Evolutionary conservation across 2,329 filamentous ascomycete species (phyloP).

Genomic region (Pseudocercospora macadamiae): DNA sequence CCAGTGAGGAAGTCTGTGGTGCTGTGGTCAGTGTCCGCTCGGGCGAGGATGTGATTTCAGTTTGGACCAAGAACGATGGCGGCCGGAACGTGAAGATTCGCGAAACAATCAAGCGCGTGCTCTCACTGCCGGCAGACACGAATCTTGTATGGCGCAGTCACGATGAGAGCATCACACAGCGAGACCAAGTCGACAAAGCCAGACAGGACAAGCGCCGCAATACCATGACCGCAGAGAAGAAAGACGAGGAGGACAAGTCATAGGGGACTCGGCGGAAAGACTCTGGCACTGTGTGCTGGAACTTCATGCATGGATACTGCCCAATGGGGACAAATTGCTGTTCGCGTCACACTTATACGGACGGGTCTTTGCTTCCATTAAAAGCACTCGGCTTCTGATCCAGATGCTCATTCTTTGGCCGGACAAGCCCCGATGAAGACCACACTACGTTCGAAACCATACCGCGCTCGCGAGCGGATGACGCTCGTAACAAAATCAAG

Average conservation of each 20-base stretch:
- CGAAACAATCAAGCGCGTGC: slow-evolving; percentile 91
- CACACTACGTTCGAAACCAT: too few species aligned
- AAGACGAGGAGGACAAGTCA: slow-evolving; percentile 3
- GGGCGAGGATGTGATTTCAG: slow-evolving; percentile 94
- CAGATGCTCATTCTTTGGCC: too few species aligned
- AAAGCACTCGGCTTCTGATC: too few species aligned
- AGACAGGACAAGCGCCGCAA: slow-evolving; percentile 58
- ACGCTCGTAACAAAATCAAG: too few species aligned
- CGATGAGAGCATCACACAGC: slow-evolving; percentile 91
- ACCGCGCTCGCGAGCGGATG: too few species aligned
- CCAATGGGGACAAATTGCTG: too few species aligned
- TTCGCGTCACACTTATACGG: too few species aligned
- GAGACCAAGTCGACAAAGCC: slow-evolving; percentile 86
- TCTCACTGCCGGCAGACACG: slow-evolving; percentile 84
- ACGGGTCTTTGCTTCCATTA: too few species aligned
- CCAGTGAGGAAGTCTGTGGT: slow-evolving; percentile 90
- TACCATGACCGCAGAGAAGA: slow-evolving; percentile 35
- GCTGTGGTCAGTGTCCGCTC: slow-evolving; percentile 92
- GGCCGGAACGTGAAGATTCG: slow-evolving; percentile 95
- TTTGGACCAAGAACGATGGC: slow-evolving; percentile 94
- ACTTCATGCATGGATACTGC: too few species aligned
- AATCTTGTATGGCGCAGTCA: slow-evolving; percentile 95
- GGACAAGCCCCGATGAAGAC: too few species aligned
- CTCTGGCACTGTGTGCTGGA: too few species aligned
- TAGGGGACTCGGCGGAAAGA: background rate